Percentiles rank a stretch among this genome's conserved stretches.
These are phyloP conservation scores for Cladosporium sp. DNA, from an alignment of 2,329 filamentous ascomycete genomes.

Conservation along the genomic window DNA sequence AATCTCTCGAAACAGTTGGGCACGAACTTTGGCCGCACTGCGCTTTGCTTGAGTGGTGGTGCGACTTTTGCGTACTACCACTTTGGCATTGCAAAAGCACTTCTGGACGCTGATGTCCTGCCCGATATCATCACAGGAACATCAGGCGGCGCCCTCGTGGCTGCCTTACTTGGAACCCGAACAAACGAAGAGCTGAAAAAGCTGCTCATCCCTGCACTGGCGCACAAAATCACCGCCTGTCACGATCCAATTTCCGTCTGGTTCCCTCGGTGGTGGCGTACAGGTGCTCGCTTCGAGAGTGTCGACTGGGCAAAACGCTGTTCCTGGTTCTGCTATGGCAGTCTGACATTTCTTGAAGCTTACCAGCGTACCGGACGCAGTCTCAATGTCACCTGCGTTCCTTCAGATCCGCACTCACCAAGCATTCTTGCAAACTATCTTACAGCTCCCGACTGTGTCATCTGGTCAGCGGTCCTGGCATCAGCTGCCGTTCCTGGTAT, in stretches of 20 bases:
- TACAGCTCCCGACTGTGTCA: constrained; percentile 92
- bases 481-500: constrained; percentile 96
- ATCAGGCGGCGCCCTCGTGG: constrained; percentile 87
- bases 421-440: constrained; percentile 93
- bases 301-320: constrained; percentile 83
- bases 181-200: constrained; percentile 88
- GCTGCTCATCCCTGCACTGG: constrained; percentile 81
- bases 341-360: constrained; percentile 90
- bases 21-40: constrained; percentile 88
- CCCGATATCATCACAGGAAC: constrained; percentile 96
- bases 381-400: constrained; percentile 92
- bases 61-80: constrained; percentile 97
- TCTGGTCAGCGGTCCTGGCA: constrained; percentile 94
- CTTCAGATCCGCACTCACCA: constrained; percentile 88
- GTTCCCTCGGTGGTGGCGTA: constrained; percentile 82
- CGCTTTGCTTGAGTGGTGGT: constrained; percentile 87
- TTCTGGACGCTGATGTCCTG: constrained; percentile 79
- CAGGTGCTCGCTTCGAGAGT: constrained; percentile 89
- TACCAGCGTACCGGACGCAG: constrained; percentile 92
- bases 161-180: constrained; percentile 78
- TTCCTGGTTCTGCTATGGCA: constrained; percentile 87
- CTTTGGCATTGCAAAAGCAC: constrained; percentile 84
- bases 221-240: constrained; percentile 78
- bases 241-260: constrained; percentile 72
- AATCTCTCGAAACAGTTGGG: constrained; percentile 81